Evolutionary conservation across 176 grass and related monocot genomes (phyloP), one percentile per base, ranked within the genome.

Genomic region (Puccinellia tenuiflora): DNA sequence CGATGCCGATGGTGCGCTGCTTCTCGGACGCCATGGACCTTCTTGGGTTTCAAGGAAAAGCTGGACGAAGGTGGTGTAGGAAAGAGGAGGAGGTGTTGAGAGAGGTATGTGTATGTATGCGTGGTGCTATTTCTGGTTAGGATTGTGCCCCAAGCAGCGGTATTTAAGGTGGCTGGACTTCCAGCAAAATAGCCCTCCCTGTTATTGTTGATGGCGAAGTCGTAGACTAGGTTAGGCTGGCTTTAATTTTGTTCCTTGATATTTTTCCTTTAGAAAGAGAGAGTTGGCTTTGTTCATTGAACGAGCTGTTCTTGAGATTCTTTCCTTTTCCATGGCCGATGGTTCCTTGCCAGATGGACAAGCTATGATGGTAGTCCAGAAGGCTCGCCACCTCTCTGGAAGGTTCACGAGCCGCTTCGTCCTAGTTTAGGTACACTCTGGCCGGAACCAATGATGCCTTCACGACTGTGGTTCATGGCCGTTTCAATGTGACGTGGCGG

Each of bases 1-100:
- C 94, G 2, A 94, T 78, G 62, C 87, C 94, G 7, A 94, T 69
- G 25, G 81, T 90, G 40, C 83, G 83, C 40, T 83, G 83, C 40
- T 83, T 83, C 17, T 48, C 70, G 24, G 35, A 52, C 13, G 88
- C 90, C 85, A 88, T 81, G 73, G 9, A 17, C 9, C 45, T 47
- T 45, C 42, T 14, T 21, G 13, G 60, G 73, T 33, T 79, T 85
- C 29, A 24, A 68, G 18, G 68, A 2, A 80, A 64, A 39, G 78
- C 42, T 78, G 21, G 38, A 77, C 29, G 53, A 79, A 77, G 85
- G 68, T 83, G 67, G 48, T 66, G 73, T 78, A 71, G 42, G 37
- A 29, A 59, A 52, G 55, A 30, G 35, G 79, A 53, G 57, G 57
- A 45, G 15, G 9, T 15, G 65, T 35, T 71, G 68, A 61, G 79